Base-by-base conservation (phyloP, 768 basidiomycete species). In the Amanita exitialis region DNA sequence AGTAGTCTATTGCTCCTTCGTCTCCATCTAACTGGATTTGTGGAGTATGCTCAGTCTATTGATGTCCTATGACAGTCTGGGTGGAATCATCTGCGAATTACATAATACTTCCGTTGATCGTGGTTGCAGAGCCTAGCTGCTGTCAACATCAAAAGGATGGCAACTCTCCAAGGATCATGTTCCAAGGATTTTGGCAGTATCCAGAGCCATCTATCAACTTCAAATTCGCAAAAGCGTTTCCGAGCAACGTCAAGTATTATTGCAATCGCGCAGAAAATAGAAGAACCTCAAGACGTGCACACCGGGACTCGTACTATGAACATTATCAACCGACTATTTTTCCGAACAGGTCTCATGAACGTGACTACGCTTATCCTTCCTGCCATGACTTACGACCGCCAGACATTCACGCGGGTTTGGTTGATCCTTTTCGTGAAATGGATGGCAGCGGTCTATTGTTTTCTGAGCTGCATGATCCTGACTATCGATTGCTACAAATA, bases 171-270 rank as follows among this genome's bases (percentile, higher is more conserved):
- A 51, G 64, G 61, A 21, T 71, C 67, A 7, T 32, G 27, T 21
- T 23, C 38, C 4, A 34, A 42, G 21, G 39, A 41, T 20, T 41
- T 39, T 25, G 69, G 70, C 42, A 74, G 70, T 53, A 66, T 75
- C 52, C 74, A 75, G 49, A 72, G 69, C 45, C 69, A 74, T 57
- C 63, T 75, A 30, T 77, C 74, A 13, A 63, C 62, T 16, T 61
- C 67, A 9, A 70, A 70, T 18, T 68, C 73, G 13, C 63, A 69
- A 30, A 70, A 75, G 50, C 75, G 75, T 43, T 57, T 68, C 23
- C 62, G 71, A 43, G 53, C 64, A 6, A 56, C 39, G 8, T 12
- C 25, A 27, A 20, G 21, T 10, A n/a, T 25, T 18, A 18, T 37
- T 20, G 6, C 18, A 9, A 13, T 41, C 34, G 13, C 32, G 9